Conservation (phyloP, 345 rosid genomes). For the Sonneratia alba region DNA sequence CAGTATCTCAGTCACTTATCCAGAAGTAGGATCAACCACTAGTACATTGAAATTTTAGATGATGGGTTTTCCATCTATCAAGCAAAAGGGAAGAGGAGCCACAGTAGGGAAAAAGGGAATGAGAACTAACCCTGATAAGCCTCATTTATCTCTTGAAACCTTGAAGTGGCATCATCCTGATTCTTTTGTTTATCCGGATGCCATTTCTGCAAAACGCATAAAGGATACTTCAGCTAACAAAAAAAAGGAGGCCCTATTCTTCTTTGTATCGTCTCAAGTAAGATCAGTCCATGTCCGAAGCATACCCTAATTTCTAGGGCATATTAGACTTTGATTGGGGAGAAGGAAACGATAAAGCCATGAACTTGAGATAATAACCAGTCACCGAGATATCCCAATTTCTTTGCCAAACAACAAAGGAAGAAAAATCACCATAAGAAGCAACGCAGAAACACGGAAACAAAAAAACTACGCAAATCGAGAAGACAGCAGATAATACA, state of each 20-base stretch:
- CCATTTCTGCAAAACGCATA: conserved; percentile 57
- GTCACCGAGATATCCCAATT: neutral
- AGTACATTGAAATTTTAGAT: neutral
- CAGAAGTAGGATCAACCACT: neutral
- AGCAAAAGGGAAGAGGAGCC: neutral
- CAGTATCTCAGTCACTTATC: neutral
- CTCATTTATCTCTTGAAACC: conserved; percentile 95
- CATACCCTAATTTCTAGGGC: neutral
- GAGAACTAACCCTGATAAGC: conserved; percentile 68
- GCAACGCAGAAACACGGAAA: neutral
- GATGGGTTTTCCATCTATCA: neutral
- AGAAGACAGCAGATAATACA: neutral
- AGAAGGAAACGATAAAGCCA: neutral
- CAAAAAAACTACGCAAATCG: neutral
- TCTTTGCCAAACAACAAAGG: neutral
- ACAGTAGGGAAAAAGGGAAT: neutral
- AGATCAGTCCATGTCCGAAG: neutral
- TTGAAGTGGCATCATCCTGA: conserved; percentile 50
- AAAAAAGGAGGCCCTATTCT: neutral
- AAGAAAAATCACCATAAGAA: neutral
- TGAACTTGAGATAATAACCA: neutral
- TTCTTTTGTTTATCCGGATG: conserved; percentile 87
- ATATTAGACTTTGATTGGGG: neutral
- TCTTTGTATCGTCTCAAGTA: neutral
- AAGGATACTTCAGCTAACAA: neutral